Conservation (phyloP, 805 yeast genomes). For the Metschnikowia peoriensis region DNA sequence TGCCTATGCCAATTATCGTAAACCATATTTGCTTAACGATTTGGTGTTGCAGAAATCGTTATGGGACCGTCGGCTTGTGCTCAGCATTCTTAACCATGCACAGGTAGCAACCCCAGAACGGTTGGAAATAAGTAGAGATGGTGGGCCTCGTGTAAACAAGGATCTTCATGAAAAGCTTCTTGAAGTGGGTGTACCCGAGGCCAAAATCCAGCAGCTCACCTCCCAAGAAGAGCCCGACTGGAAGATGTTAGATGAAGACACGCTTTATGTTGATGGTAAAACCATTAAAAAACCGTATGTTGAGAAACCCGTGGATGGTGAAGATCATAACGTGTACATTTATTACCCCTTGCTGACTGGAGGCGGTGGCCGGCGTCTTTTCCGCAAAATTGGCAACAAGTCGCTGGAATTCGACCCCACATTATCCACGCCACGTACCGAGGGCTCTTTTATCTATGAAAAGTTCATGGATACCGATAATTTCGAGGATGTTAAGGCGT, state of each 20-base stretch:
- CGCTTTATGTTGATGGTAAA: slow-evolving; percentile 71
- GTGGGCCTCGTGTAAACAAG: slow-evolving; percentile 82
- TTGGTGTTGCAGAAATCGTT: slow-evolving; percentile 84
- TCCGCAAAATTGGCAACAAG: slow-evolving; percentile 95
- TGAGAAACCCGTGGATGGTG: slow-evolving; percentile 98
- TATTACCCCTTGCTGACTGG: slow-evolving; percentile 87
- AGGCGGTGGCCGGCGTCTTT: slow-evolving; percentile 94
- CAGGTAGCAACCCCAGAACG: slow-evolving; percentile 89
- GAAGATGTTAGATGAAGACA: slow-evolving; percentile 81
- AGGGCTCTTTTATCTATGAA: slow-evolving; percentile 91
- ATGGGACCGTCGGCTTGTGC: slow-evolving; percentile 96
- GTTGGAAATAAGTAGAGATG: slow-evolving; percentile 89
- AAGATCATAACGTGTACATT: slow-evolving; percentile 93
- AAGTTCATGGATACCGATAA: slow-evolving; percentile 97
- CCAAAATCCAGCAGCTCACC: slow-evolving; percentile 58
- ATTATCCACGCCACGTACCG: slow-evolving; percentile 70
- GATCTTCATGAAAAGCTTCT: slow-evolving; percentile 50
- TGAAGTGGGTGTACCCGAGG: slow-evolving; percentile 36
- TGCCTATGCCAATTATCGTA: slow-evolving; percentile 79
- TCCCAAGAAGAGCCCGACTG: slow-evolving; percentile 73
- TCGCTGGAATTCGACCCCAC: slow-evolving; percentile 93
- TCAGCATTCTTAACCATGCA: slow-evolving; percentile 72
- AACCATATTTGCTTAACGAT: slow-evolving; percentile 89
- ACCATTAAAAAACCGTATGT: slow-evolving; percentile 85
- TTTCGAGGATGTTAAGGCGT: slow-evolving; percentile 97